Percentiles rank a stretch among this genome's conserved stretches.
Conservation (phyloP, 2,329 filamentous ascomycete genomes). For the Cordyceps cicadae region DNA sequence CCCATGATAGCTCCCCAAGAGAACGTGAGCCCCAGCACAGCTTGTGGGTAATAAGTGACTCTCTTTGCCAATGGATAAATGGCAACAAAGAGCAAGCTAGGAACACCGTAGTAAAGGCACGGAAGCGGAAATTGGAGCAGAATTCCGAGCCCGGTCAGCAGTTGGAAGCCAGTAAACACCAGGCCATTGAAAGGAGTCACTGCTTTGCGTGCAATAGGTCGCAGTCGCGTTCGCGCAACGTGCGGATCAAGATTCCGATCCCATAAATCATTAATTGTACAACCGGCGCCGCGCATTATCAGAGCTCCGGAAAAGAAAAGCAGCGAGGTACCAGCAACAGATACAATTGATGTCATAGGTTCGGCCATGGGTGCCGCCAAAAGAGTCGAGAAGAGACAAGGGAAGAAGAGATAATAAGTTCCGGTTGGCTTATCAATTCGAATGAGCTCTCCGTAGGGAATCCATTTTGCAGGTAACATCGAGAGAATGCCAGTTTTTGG, state of each 20-base stretch:
- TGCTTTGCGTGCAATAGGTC: constrained; percentile 74
- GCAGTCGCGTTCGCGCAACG: constrained; percentile 65
- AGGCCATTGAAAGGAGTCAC: constrained; percentile 64
- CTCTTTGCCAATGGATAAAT: constrained; percentile 78
- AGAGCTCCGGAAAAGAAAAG: constrained; percentile 71
- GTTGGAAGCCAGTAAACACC: constrained; percentile 65
- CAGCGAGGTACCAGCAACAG: constrained; percentile 55
- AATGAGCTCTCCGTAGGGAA: constrained; percentile 53
- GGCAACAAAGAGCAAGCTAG: constrained; percentile 64
- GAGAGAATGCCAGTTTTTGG: constrained; percentile 65
- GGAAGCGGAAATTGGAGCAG: constrained; percentile 66
- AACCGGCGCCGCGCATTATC: constrained; percentile 81
- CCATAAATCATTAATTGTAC: constrained; percentile 86
- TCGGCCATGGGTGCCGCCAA: constrained; percentile 63
- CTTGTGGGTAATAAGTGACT: constrained; percentile 79
- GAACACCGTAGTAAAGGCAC: constrained; percentile 71
- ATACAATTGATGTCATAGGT: constrained; percentile 51
- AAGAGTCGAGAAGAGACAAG: constrained; percentile 76
- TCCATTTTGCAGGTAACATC: constrained; percentile 53
- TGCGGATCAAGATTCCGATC: constrained; percentile 79
- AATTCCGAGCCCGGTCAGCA: constrained; percentile 63
- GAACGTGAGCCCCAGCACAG: constrained; percentile 75
- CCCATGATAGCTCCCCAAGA: constrained; percentile 87
- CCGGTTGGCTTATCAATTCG: constrained; percentile 75
- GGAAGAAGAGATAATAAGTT: constrained; percentile 78